phyloP scores from a whole-genome alignment of 202 grass and related monocot genomes.

The Hordeum pubiflorum region DNA sequence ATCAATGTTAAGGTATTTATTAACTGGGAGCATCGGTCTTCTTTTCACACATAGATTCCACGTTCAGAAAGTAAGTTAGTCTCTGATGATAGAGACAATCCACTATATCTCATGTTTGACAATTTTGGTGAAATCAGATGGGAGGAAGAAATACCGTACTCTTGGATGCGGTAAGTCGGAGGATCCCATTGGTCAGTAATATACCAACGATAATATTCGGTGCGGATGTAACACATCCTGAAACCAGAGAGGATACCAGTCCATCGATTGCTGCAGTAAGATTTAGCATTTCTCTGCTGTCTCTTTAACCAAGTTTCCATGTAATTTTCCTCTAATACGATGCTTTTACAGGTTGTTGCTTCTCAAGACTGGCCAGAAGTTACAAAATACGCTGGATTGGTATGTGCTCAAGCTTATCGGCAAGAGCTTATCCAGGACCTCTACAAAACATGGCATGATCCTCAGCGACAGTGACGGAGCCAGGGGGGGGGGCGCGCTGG shows the following conservation, averaged over 20 bases:
- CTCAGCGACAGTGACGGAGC: background rate
- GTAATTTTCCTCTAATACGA: background rate
- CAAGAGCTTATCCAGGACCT: conserved; percentile 74
- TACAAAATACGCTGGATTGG: conserved; percentile 6
- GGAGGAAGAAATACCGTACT: conserved; percentile 70
- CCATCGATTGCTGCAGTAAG: conserved; percentile 63
- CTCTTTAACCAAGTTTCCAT: background rate
- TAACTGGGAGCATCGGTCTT: background rate
- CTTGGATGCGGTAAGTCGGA: conserved; percentile 51
- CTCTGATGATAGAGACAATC: background rate
- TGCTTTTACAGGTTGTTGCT: conserved; percentile 24
- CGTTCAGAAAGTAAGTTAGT: conserved; percentile 1
- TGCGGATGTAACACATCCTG: conserved; percentile 70
- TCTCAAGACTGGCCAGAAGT: conserved; percentile 20
- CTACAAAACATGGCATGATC: conserved; percentile 67
- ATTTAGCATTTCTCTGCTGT: conserved; percentile 6
- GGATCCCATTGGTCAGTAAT: conserved; percentile 60
- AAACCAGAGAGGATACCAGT: conserved; percentile 59
- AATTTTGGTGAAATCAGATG: conserved; percentile 36
- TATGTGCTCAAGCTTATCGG: conserved; percentile 28
- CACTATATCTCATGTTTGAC: background rate
- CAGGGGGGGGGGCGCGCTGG: no score
- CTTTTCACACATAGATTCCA: background rate
- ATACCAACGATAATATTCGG: conserved; percentile 67
- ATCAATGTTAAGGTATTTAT: conserved; percentile 63